A percentile compares a stretch with the other conserved stretches of the same genome.
Conservation (phyloP, 176 grass and related monocot genomes). For the Zea luxurians region DNA sequence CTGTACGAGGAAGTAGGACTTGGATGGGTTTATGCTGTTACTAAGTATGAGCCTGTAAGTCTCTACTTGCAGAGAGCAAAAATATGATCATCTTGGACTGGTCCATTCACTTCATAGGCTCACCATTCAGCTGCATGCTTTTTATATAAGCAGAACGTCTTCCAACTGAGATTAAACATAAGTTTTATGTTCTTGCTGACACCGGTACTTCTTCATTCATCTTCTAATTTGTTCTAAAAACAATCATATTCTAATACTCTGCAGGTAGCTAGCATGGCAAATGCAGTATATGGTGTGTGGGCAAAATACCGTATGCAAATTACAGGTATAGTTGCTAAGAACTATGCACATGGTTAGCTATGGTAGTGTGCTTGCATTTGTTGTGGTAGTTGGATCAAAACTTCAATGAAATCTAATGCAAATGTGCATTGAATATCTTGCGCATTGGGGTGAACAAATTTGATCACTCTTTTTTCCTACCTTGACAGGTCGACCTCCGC, state of each 20-base stretch:
- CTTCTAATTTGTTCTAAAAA: not conserved
- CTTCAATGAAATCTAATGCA: not conserved
- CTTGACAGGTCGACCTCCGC: constrained; percentile 68
- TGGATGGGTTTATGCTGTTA: constrained; percentile 95
- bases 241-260: constrained; percentile 19
- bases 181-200: not conserved
- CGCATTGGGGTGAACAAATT: not conserved
- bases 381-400: not conserved
- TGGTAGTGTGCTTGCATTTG: not conserved
- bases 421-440: not conserved
- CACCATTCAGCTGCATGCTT: not conserved
- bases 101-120: constrained; percentile 30
- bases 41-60: constrained; percentile 96
- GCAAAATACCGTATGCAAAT: constrained; percentile 93
- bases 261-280: constrained; percentile 79
- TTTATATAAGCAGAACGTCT: not conserved
- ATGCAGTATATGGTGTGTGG: constrained; percentile 87
- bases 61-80: not conserved
- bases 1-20: constrained; percentile 93
- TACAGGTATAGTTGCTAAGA: constrained; percentile 53
- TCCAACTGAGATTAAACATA: not conserved
- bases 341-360: not conserved
- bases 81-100: not conserved
- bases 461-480: not conserved
- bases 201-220: constrained; percentile 14